Conservation (phyloP, 805 yeast genomes). For the Starmerella tilneyi region DNA sequence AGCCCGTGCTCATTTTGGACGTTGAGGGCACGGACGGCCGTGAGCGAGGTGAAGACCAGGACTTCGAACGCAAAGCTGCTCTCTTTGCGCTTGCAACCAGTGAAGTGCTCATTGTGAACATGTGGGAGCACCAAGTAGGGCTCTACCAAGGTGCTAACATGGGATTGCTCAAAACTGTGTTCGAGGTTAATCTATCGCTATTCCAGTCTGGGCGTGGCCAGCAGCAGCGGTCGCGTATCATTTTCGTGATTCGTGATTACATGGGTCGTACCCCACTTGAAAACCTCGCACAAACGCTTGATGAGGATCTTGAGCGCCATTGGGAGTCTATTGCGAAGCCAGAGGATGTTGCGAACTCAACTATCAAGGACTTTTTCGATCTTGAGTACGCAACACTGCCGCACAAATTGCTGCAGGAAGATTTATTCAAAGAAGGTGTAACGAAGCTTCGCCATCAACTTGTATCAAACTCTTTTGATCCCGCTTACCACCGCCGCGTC, state of each 20-base stretch:
- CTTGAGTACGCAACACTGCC: conserved; percentile 69
- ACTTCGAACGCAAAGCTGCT: conserved; percentile 93
- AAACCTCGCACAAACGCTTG: conserved; percentile 57
- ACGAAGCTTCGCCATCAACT: conserved; percentile 55
- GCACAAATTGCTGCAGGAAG: conserved; percentile 75
- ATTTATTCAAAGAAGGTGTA: conserved; percentile 55
- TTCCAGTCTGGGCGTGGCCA: conserved; percentile 50
- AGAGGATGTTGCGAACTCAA: conserved; percentile 42
- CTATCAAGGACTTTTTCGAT: conserved; percentile 71
- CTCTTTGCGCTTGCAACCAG: conserved; percentile 86
- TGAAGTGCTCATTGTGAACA: conserved; percentile 79
- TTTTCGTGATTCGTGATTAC: conserved; percentile 89
- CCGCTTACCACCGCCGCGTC: conserved; percentile 67
- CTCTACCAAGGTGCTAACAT: conserved; percentile 95
- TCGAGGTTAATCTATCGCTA: conserved; percentile 82
- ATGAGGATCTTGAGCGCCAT: conserved; percentile 58
- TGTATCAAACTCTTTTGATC: conserved; percentile 38
- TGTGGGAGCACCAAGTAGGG: conserved; percentile 97
- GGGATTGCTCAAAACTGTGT: conserved; percentile 90
- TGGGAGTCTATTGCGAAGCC: conserved; percentile 79
- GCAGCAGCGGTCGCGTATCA: conserved; percentile 28
- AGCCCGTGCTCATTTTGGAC: conserved; percentile 52
- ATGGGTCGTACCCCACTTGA: conserved; percentile 75
- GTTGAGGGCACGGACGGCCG: conserved; percentile 99
- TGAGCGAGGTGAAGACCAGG: conserved; percentile 97